Percentiles rank a stretch among this genome's conserved stretches.
phyloP scores from a whole-genome alignment of 768 basidiomycete genomes.

The Boletus sp. region DNA sequence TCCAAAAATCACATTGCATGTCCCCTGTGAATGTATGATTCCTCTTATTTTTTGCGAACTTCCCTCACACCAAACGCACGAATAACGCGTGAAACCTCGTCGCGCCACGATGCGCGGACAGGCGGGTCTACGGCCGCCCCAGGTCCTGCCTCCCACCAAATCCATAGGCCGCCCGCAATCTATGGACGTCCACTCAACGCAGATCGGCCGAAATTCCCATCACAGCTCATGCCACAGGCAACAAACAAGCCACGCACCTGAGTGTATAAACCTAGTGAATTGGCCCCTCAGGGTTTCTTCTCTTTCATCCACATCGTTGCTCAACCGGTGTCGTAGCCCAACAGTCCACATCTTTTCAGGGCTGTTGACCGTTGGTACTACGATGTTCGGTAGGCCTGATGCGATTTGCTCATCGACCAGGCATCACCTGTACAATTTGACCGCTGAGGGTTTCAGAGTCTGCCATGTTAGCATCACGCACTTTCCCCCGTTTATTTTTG shows the following conservation, averaged over 20 bases:
- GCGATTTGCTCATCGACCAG: too few relatives aligned
- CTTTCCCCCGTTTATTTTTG: too few relatives aligned
- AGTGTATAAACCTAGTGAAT: background rate
- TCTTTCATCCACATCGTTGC: background rate
- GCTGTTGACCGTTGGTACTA: slow-evolving; percentile 11
- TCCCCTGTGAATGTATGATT: too few relatives aligned
- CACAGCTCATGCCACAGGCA: background rate
- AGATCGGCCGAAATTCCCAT: background rate
- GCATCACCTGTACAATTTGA: too few relatives aligned
- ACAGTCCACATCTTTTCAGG: slow-evolving; percentile 16
- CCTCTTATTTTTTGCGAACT: too few relatives aligned
- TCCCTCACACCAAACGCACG: too few relatives aligned
- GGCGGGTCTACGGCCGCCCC: background rate
- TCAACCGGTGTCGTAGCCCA: slow-evolving; percentile 16
- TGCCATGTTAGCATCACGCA: too few relatives aligned
- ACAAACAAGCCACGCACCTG: slow-evolving; percentile 13
- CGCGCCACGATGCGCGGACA: too few relatives aligned
- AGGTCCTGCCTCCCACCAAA: background rate
- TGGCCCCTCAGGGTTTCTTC: background rate
- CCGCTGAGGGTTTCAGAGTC: too few relatives aligned
- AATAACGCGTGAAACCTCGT: too few relatives aligned
- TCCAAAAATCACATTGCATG: background rate
- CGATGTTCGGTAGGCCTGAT: slow-evolving; percentile 2
- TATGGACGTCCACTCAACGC: background rate
- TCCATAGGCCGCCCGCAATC: background rate